Percentiles rank a stretch among this genome's conserved stretches.
Evolutionary conservation across 1,139 yeast genomes (phyloP).

Genomic region (Spathaspora sp.): DNA sequence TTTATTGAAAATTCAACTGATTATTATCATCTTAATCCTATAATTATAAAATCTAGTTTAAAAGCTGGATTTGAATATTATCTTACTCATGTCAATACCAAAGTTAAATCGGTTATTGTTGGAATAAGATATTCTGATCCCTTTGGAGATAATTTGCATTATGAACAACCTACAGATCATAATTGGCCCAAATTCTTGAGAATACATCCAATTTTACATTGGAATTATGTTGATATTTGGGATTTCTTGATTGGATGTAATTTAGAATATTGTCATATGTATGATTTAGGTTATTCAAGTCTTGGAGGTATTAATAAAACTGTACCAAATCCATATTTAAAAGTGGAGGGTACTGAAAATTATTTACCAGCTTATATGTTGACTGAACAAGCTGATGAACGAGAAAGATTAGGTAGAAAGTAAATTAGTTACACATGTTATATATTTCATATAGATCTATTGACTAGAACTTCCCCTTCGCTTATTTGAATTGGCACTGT

Average conservation of each 20-base stretch:
- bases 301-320: conserved; percentile 75
- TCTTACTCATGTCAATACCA: conserved; percentile 41
- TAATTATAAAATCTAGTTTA: conserved; percentile 48
- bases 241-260: conserved; percentile 52
- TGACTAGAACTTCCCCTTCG: background rate
- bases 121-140: conserved; percentile 87
- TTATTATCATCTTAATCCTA: conserved; percentile 46
- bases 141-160: conserved; percentile 53
- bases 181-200: conserved; percentile 86
- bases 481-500: conserved; percentile 29
- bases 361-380: conserved; percentile 69
- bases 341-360: conserved; percentile 20
- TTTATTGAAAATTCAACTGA: conserved; percentile 46
- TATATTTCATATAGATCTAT: conserved; percentile 2
- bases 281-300: conserved; percentile 79
- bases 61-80: conserved; percentile 67
- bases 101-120: conserved; percentile 65
- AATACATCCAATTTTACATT: conserved; percentile 78
- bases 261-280: conserved; percentile 64
- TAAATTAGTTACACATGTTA: background rate
- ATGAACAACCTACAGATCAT: conserved; percentile 70
- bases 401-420: conserved; percentile 44
- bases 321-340: conserved; percentile 60
- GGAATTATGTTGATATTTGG: conserved; percentile 83
- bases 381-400: conserved; percentile 57